Conservation (phyloP, 2,329 filamentous ascomycete genomes). For the Aspergillus udagawae region DNA sequence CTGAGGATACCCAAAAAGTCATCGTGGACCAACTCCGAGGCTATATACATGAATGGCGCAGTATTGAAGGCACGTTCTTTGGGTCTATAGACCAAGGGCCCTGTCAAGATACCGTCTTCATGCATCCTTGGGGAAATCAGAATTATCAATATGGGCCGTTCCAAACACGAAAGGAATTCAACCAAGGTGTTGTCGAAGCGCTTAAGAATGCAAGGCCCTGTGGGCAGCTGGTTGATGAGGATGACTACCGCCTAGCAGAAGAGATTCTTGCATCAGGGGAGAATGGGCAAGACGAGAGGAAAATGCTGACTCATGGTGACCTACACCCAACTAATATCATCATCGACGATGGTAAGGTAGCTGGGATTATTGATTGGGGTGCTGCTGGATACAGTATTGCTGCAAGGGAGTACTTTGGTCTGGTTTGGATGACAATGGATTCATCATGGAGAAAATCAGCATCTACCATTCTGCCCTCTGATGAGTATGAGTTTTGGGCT, state of each 20-base stretch:
- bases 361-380: slow-evolving; percentile 11
- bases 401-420: slow-evolving; percentile 11
- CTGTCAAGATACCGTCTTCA: slow-evolving; percentile 13
- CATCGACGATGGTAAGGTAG: slow-evolving; percentile 4
- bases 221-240: slow-evolving; percentile 1
- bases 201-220: slow-evolving; percentile 15
- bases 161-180: slow-evolving; percentile 10
- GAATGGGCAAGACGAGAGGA: slow-evolving; percentile 2
- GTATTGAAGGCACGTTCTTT: slow-evolving; percentile 8
- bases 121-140: slow-evolving; percentile 14
- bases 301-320: slow-evolving; percentile 12
- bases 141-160: slow-evolving; percentile 15
- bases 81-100: slow-evolving; percentile 12
- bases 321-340: slow-evolving; percentile 13
- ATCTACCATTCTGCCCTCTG: slow-evolving; percentile 1
- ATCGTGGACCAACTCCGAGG: slow-evolving; percentile 6
- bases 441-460: slow-evolving; percentile 6
- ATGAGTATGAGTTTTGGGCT: slow-evolving; percentile 12
- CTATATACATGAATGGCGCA: slow-evolving; percentile 7
- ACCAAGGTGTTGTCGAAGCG: slow-evolving; percentile 16
- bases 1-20: slow-evolving; percentile 2
- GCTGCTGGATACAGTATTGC: slow-evolving; percentile 12
- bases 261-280: slow-evolving; percentile 6
- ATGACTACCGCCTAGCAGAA: slow-evolving; percentile 9
- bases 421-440: slow-evolving; percentile 6